Evolutionary conservation across 2,329 filamentous ascomycete species (phyloP).

Genomic region (Tolypocladium sp.): DNA sequence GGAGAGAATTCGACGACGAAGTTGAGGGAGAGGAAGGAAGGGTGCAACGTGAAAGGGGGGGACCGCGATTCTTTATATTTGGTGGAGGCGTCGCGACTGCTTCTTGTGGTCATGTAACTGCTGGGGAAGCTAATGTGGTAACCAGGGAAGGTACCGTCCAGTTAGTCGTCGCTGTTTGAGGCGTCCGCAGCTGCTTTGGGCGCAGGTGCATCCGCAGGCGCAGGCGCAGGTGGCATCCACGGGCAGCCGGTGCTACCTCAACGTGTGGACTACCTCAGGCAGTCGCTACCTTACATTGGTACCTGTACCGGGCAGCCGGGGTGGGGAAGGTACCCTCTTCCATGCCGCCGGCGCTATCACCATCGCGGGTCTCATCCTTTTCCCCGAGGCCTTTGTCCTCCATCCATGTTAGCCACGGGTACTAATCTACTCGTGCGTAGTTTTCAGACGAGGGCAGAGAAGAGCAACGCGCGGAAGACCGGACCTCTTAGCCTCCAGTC

Average conservation of each 20-base stretch:
- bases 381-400: not conserved
- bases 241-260: not conserved
- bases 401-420: not conserved
- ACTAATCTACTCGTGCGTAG: not conserved
- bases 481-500: not conserved
- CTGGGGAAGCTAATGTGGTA: not conserved
- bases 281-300: not conserved
- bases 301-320: not conserved
- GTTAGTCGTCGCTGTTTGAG: not conserved
- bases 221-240: not conserved
- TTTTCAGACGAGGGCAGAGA: too few species aligned
- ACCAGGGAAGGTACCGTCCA: not conserved
- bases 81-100: conserved; percentile 5
- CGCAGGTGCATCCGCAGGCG: not conserved
- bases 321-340: not conserved
- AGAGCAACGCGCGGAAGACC: not conserved
- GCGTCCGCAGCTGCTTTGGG: not conserved
- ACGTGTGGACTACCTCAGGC: not conserved
- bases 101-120: not conserved
- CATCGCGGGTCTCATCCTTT: not conserved
- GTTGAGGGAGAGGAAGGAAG: not conserved
- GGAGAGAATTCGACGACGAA: not conserved
- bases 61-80: conserved; percentile 5
- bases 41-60: conserved; percentile 2
- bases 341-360: not conserved